Evolutionary conservation across 1,284 basidiomycete genomes (phyloP).

Genomic region (Blastosporella zonata): DNA sequence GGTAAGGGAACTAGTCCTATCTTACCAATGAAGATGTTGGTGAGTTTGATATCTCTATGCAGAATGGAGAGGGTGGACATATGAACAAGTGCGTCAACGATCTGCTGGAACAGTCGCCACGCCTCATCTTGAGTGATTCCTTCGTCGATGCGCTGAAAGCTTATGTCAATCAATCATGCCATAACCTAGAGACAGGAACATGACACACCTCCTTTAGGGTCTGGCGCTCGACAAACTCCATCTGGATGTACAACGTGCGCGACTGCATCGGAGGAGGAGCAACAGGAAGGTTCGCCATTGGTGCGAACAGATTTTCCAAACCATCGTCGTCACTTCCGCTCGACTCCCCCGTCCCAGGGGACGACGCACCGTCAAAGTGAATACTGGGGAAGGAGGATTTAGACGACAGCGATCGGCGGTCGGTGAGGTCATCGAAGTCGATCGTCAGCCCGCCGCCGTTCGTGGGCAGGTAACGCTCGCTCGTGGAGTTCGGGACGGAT

Average conservation of each 20-base stretch:
- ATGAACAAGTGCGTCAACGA: conserved; percentile 90
- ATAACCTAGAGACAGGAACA: conserved; percentile 2
- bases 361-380: conserved; percentile 58
- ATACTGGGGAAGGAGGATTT: conserved; percentile 76
- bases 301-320: conserved; percentile 26
- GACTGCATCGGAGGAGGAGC: conserved; percentile 42
- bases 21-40: conserved; percentile 87
- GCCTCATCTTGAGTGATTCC: conserved; percentile 81
- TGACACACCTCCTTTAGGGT: conserved; percentile 70
- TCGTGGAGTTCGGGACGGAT: conserved; percentile 40
- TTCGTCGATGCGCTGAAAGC: conserved; percentile 67
- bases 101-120: conserved; percentile 89
- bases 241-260: conserved; percentile 84
- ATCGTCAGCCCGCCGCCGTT: conserved; percentile 45
- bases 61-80: conserved; percentile 88
- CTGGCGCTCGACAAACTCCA: conserved; percentile 90
- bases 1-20: conserved; percentile 18
- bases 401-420: conserved; percentile 38
- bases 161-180: neutral
- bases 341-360: conserved; percentile 31
- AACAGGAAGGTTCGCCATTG: conserved; percentile 15
- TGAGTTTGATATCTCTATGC: conserved; percentile 90
- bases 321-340: conserved; percentile 42
- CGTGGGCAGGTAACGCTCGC: conserved; percentile 29
- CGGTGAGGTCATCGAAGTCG: conserved; percentile 60